Base-by-base conservation (phyloP, 148 eudicot genomes). In the Rhododendron ovatum region DNA sequence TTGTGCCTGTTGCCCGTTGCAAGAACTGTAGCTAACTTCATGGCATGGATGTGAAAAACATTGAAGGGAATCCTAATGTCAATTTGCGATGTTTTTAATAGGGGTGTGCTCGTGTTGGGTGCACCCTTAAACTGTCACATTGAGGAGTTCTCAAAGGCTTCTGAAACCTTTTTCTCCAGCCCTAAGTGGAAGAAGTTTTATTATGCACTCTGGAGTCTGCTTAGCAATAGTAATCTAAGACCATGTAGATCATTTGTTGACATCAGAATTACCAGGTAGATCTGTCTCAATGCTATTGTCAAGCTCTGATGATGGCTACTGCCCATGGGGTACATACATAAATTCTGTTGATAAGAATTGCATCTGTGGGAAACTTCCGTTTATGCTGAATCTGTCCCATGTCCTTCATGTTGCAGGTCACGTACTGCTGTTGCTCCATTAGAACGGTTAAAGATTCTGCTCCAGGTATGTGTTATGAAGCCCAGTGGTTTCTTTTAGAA, bases 381-480 rank as follows among this genome's bases (percentile, higher is more conserved):
- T 55, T 10, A 55, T 61, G 48, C 9, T 87, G 13, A 67, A 65
- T 65, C 74, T 84, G 41, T 82, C 45, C 12, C 30, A 55, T 89
- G 80, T 84, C 30, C 84, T 33, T 80, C 81, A 82, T 76, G 71
- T 83, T 86, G 71, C 92, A 96, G 99, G 87, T 96, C 98, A 71
- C 94, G 99, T 4, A 95, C 98, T 73, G 98, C 99, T 61, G 99
- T 96, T 87, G 98, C 99, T 90, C 99, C 98, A 28, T 82, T 93
- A 59, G 98, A 95, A 88, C 89, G 98, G 65, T 74, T 95, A 89
- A 96, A 96, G 89, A 96, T 96, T 82, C 67, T 96, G 89, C 92
- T 96, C 76, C 99, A 96, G 96, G 99, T 96, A 67, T 63, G 65
- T 71, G n/a, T 20, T 88, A 26, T 82, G 47, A 37, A 59, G 15